Percentiles rank a stretch among this genome's conserved stretches.
Conservation (phyloP, 495 filamentous ascomycete species). For the Penicillium flavigenum region DNA sequence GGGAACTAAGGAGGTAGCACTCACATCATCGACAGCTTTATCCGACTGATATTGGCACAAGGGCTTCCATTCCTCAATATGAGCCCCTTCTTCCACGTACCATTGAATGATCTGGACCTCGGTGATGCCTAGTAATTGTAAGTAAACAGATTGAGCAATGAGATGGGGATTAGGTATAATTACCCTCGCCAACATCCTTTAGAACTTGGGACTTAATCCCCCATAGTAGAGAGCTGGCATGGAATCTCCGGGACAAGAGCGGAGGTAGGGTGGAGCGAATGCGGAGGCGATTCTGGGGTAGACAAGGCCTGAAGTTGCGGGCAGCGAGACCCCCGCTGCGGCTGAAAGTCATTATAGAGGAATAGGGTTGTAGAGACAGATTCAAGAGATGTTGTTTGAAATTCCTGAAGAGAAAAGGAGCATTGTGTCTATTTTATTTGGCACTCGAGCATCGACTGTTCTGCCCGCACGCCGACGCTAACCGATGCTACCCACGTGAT, state of each 20-base stretch:
- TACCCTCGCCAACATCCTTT: slow-evolving; percentile 96
- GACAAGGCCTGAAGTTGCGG: slow-evolving; percentile 28
- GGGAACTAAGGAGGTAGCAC: slow-evolving; percentile 6
- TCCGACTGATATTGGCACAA: slow-evolving; percentile 98
- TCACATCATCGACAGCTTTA: slow-evolving; percentile 92
- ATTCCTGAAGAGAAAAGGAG: slow-evolving; percentile 9
- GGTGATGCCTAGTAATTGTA: slow-evolving; percentile 68
- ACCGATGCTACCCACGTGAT: slow-evolving; percentile 43
- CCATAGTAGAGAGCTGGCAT: slow-evolving; percentile 54
- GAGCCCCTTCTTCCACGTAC: slow-evolving; percentile 95
- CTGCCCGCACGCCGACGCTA: slow-evolving; percentile 39
- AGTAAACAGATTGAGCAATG: slow-evolving; percentile 16
- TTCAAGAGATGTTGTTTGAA: background rate
- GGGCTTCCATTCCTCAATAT: slow-evolving; percentile 96
- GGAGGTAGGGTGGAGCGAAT: slow-evolving; percentile 27
- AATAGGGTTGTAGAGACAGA: slow-evolving; percentile 7
- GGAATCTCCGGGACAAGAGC: slow-evolving; percentile 52
- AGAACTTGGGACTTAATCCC: slow-evolving; percentile 83
- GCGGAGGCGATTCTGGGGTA: slow-evolving; percentile 33
- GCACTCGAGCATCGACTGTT: slow-evolving; percentile 8
- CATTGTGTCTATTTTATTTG: slow-evolving; percentile 24
- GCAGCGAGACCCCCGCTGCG: slow-evolving; percentile 31
- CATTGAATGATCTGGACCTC: slow-evolving; percentile 99
- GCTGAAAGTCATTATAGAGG: slow-evolving; percentile 37
- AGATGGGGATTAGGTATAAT: slow-evolving; percentile 13